These are phyloP conservation scores for Dictyostelium brefeldianum DNA, from an alignment of 78 protist species.

Conservation along the genomic window DNA sequence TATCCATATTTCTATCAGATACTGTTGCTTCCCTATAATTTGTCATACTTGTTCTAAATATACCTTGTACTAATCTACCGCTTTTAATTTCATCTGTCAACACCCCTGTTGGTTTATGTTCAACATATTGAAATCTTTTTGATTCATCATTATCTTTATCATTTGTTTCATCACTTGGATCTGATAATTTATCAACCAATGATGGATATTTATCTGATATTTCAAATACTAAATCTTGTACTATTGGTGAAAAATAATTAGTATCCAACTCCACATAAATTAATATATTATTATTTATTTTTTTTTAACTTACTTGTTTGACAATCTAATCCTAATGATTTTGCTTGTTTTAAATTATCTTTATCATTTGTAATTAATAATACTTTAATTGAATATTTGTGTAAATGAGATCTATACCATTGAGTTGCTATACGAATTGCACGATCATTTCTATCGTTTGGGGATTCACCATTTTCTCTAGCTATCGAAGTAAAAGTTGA, in stretches of 20 bases:
- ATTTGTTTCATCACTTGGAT: constrained; percentile 50
- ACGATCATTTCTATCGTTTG: constrained; percentile 94
- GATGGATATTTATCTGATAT: constrained; percentile 51
- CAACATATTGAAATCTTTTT: constrained; percentile 22
- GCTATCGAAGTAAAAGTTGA: constrained; percentile 19
- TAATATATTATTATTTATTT: not conserved
- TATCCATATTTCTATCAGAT: constrained; percentile 14
- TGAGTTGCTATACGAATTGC: constrained; percentile 83
- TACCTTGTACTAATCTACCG: constrained; percentile 74
- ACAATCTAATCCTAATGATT: constrained; percentile 71
- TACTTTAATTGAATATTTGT: constrained; percentile 21
- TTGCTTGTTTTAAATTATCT: constrained; percentile 71
- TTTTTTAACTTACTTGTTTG: constrained; percentile 30
- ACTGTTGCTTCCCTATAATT: constrained; percentile 74
- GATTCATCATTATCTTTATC: not conserved
- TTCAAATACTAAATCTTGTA: constrained; percentile 69
- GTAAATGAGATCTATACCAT: constrained; percentile 86
- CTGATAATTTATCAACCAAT: constrained; percentile 73
- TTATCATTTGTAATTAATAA: constrained; percentile 86
- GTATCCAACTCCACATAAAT: not conserved
- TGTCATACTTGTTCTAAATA: constrained; percentile 42
- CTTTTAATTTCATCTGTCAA: constrained; percentile 53
- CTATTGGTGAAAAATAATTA: not conserved
- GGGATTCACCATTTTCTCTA: constrained; percentile 87
- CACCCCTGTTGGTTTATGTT: constrained; percentile 22